Evolutionary conservation across 148 eudicot species (phyloP), one percentile per base, ranked within the genome.

Genomic region (Chenopodium formosanum): DNA sequence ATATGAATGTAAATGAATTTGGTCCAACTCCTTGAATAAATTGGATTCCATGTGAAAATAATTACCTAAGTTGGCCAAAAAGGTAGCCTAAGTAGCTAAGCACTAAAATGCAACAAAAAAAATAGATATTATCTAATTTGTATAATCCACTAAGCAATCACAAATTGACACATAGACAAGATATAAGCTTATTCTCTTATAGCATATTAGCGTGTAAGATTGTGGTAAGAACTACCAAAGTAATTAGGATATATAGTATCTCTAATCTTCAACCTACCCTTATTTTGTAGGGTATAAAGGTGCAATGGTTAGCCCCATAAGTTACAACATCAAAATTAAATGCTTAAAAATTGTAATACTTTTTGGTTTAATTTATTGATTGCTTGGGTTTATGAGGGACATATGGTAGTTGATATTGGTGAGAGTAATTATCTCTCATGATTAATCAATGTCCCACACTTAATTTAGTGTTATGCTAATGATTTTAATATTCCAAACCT

Each of bases 11-110:
- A 52, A 60, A 79, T 67, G 70, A 65, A 50, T 74, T 81, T 60
- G 81, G 77, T 78, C 63, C 71, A 77, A 70, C 72, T 56, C 64
- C 63, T 65, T 22, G 48, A 75, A 47, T 31, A 40, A 77, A 76
- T 82, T 47, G 75, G 77, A 63, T 70, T 77, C 84, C 80, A 76
- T 77, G 77, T 77, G 44, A 77, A 68, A 62, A 77, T 68, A 66
- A 68, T 69, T 7, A 68, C 40, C 72, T 12, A 32, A 69, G 46
- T 14, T 13, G 12, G 11, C 72, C 22, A 69, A 31, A 68, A 67
- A 69, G 34, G 44, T 40, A 44, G 1, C 17, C 20, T 70, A 16
- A 69, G 25, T 37, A 34, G 44, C 73, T 70, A 70, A 70, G 47
- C 62, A 79, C 6, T n/a, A 22, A 23, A 4, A 56, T 16, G 62